Evolutionary conservation across 768 basidiomycete genomes (phyloP).

Genomic region (Rickenella mellea): DNA sequence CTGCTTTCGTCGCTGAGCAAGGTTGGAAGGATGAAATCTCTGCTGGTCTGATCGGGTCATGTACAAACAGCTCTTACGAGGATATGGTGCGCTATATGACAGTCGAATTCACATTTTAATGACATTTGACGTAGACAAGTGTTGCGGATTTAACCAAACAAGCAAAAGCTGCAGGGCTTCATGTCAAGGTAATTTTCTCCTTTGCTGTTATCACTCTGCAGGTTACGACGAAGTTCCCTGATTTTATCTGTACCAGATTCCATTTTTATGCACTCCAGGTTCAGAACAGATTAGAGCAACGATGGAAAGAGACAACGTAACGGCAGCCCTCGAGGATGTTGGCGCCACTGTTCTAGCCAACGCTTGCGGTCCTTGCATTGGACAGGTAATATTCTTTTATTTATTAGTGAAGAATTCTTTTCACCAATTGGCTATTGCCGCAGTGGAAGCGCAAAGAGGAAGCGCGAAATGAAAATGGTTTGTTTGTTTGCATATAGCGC

Average conservation of each 20-base stretch:
- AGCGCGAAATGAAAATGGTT: conserved; percentile 86
- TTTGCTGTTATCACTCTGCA: neutral
- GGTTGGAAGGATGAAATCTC: conserved; percentile 93
- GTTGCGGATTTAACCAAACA: conserved; percentile 88
- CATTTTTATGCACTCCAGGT: conserved; percentile 82
- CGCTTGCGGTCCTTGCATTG: conserved; percentile 98
- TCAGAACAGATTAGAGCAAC: conserved; percentile 97
- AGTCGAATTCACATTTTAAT: conserved; percentile 4
- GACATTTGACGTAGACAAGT: conserved; percentile 48
- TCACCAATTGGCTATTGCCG: conserved; percentile 1
- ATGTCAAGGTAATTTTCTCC: conserved; percentile 45
- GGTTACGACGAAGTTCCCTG: neutral
- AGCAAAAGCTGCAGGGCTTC: conserved; percentile 76
- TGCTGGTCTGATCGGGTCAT: conserved; percentile 92
- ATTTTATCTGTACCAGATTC: conserved; percentile 39
- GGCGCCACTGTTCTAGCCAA: conserved; percentile 96
- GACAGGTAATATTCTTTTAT: conserved; percentile 46
- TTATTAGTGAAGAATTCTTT: conserved; percentile 3
- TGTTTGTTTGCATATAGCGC: conserved; percentile 11
- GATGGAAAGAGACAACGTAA: conserved; percentile 89
- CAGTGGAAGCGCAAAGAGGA: conserved; percentile 92
- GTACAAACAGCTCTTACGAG: conserved; percentile 97
- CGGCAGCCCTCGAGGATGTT: conserved; percentile 69
- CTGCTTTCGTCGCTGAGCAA: conserved; percentile 65
- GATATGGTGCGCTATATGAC: conserved; percentile 57